Percentiles rank a stretch among this genome's conserved stretches.
Conservation (phyloP, 371 early-diverging fungal species). For the Mycotypha africana region DNA sequence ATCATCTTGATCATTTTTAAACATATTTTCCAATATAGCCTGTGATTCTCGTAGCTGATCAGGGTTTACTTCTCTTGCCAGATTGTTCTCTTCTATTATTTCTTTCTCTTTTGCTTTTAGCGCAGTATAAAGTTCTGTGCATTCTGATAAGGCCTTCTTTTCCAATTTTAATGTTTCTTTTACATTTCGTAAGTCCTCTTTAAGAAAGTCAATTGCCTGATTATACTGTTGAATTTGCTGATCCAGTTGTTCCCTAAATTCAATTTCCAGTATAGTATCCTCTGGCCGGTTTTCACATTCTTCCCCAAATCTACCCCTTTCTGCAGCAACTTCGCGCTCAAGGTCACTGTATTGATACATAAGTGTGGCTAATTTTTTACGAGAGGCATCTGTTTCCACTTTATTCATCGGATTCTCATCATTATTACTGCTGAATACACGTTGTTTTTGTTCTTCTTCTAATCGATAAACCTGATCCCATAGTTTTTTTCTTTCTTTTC, state of each 20-base stretch:
- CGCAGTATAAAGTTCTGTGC: slow-evolving; percentile 13
- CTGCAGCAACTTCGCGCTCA: background rate
- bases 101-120: slow-evolving; percentile 12
- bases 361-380: slow-evolving; percentile 2
- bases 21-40: background rate
- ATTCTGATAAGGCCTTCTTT: slow-evolving; percentile 14
- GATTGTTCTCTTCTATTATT: background rate
- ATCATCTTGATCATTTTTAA: slow-evolving; percentile 18
- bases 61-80: background rate
- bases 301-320: too few species aligned
- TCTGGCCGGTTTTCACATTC: slow-evolving; percentile 4
- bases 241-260: slow-evolving; percentile 23
- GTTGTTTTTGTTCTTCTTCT: background rate
- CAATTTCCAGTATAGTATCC: slow-evolving; percentile 9
- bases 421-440: slow-evolving; percentile 10
- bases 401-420: too few species aligned
- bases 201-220: slow-evolving; percentile 7
- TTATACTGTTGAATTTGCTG: slow-evolving; percentile 10
- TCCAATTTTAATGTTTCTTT: slow-evolving; percentile 7
- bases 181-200: slow-evolving; percentile 10
- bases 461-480: slow-evolving; percentile 31
- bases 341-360: slow-evolving; percentile 7
- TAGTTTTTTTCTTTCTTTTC: slow-evolving; percentile 16
- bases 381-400: too few species aligned
- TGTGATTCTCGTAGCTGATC: background rate